Conservation (phyloP, 2,329 filamentous ascomycete species). For the Camillea tinctor region DNA sequence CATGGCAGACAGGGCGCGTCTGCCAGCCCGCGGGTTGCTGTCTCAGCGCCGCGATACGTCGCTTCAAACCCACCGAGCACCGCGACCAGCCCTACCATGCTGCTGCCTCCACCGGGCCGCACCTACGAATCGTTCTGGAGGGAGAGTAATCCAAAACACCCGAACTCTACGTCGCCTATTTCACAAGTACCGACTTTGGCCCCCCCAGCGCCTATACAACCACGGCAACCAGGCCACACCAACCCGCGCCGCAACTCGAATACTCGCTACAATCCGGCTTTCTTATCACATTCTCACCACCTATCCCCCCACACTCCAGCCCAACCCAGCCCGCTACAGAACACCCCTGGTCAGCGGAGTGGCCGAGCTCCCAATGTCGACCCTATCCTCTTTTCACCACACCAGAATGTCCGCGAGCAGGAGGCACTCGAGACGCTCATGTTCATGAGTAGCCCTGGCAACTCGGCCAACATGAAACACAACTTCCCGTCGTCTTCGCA, state of each 20-base stretch:
- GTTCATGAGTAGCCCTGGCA: slow-evolving; percentile 78
- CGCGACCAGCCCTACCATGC: slow-evolving; percentile 28
- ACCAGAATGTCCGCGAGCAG: slow-evolving; percentile 70
- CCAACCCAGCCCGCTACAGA: slow-evolving; percentile 41
- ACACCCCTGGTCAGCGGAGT: slow-evolving; percentile 35
- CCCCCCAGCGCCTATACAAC: slow-evolving; percentile 55
- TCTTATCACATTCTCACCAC: slow-evolving; percentile 49
- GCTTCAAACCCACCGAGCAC: slow-evolving; percentile 30
- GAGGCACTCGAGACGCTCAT: slow-evolving; percentile 78
- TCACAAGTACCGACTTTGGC: slow-evolving; percentile 43
- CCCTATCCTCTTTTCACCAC: slow-evolving; percentile 64
- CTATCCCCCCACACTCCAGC: slow-evolving; percentile 43
- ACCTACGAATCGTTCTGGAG: slow-evolving; percentile 48
- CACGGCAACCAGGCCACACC: slow-evolving; percentile 39
- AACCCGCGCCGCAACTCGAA: slow-evolving; percentile 52
- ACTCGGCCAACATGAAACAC: slow-evolving; percentile 63
- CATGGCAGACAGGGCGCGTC: slow-evolving; percentile 51
- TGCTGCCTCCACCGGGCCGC: slow-evolving; percentile 24
- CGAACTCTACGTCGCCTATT: slow-evolving; percentile 39
- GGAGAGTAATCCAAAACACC: slow-evolving; percentile 37
- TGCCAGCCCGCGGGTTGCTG: slow-evolving; percentile 51
- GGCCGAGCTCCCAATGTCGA: slow-evolving; percentile 41
- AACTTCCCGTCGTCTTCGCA: slow-evolving; percentile 43
- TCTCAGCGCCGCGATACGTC: slow-evolving; percentile 35
- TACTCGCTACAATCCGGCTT: slow-evolving; percentile 47